Evolutionary conservation across 495 filamentous ascomycete genomes (phyloP).

Genomic region (Podospora pseudoanserina): DNA sequence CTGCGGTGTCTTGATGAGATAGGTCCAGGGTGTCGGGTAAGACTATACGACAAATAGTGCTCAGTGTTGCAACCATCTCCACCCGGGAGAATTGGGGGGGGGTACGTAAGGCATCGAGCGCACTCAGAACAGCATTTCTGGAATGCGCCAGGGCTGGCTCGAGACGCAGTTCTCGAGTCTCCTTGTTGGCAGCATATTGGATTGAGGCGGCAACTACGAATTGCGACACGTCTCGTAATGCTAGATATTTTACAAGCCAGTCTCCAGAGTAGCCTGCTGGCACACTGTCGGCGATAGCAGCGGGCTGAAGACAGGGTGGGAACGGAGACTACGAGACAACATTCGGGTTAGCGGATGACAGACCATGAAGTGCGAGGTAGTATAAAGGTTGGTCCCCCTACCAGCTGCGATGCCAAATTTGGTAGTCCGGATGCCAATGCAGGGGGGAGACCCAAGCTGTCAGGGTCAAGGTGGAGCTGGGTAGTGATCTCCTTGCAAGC

Average conservation of each 20-base stretch:
- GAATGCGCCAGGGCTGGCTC: conserved; percentile 31
- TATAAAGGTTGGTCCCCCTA: conserved; percentile 11
- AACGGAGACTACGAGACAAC: conserved; percentile 19
- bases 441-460: conserved; percentile 30
- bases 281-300: conserved; percentile 30
- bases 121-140: conserved; percentile 36
- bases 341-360: background rate
- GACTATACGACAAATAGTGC: conserved; percentile 31
- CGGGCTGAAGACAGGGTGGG: conserved; percentile 11
- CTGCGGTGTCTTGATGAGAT: conserved; percentile 13
- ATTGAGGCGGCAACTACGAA: conserved; percentile 37
- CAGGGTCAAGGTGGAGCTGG: conserved; percentile 31
- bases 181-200: conserved; percentile 35
- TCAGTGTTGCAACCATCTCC: conserved; percentile 32
- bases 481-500: conserved; percentile 35
- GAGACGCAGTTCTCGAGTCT: conserved; percentile 32
- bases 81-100: conserved; percentile 24
- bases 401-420: conserved; percentile 33
- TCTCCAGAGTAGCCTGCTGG: conserved; percentile 21
- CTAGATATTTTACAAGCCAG: conserved; percentile 34
- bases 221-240: conserved; percentile 35
- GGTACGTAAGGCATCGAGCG: conserved; percentile 31
- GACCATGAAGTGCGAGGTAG: background rate
- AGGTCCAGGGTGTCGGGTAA: conserved; percentile 34
- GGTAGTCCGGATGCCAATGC: conserved; percentile 31